A percentile compares a stretch with the other conserved stretches of the same genome.
Evolutionary conservation across 2,329 filamentous ascomycete species (phyloP).

Genomic region (Trichoderma gracile): DNA sequence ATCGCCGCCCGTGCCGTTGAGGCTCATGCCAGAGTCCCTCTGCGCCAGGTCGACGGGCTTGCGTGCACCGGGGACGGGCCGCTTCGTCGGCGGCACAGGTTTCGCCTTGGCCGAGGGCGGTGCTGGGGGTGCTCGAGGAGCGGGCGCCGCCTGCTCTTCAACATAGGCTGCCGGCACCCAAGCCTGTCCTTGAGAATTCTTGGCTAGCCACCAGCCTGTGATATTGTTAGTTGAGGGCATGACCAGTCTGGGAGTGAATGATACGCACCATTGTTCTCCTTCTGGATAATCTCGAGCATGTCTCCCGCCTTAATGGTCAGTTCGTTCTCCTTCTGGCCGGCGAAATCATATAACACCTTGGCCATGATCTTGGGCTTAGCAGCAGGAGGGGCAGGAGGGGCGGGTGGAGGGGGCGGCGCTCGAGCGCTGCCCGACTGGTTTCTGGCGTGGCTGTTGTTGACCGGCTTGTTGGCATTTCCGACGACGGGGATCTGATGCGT

Average conservation of each 20-base stretch:
- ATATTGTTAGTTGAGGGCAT: slow-evolving; percentile 37
- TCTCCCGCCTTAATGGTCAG: slow-evolving; percentile 78
- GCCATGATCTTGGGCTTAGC: slow-evolving; percentile 69
- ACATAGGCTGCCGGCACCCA: slow-evolving; percentile 96
- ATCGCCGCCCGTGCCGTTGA: slow-evolving; percentile 55
- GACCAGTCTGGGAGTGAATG: background rate
- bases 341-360: slow-evolving; percentile 91
- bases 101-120: slow-evolving; percentile 65
- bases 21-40: slow-evolving; percentile 69
- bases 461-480: slow-evolving; percentile 30
- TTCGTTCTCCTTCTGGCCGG: slow-evolving; percentile 80
- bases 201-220: slow-evolving; percentile 95
- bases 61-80: slow-evolving; percentile 65
- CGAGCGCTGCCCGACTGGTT: slow-evolving; percentile 55
- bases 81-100: slow-evolving; percentile 75
- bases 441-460: slow-evolving; percentile 55
- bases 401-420: slow-evolving; percentile 65
- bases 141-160: slow-evolving; percentile 72
- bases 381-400: slow-evolving; percentile 50
- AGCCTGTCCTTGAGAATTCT: slow-evolving; percentile 70
- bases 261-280: slow-evolving; percentile 85
- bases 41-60: slow-evolving; percentile 71
- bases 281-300: slow-evolving; percentile 85
- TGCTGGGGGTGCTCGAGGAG: slow-evolving; percentile 69
- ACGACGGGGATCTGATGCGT: slow-evolving; percentile 28